These are phyloP conservation scores for Hypsizygus marmoreus DNA, from an alignment of 768 basidiomycete species.

Conservation along the genomic window DNA sequence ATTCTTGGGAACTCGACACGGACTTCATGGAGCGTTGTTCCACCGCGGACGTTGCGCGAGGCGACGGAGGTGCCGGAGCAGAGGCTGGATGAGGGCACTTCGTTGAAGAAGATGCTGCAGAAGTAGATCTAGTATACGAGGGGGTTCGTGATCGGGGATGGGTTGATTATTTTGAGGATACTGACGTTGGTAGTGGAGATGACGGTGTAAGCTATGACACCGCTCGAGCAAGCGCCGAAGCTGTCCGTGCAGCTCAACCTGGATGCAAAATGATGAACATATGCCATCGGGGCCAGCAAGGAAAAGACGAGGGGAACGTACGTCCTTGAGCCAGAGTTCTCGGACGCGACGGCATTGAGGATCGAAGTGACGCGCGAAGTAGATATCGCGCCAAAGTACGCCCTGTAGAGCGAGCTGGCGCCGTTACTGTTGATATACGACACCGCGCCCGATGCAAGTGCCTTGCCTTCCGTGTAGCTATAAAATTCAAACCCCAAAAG, in stretches of 20 bases:
- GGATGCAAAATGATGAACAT: not conserved
- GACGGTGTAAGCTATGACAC: slow-evolving; percentile 48
- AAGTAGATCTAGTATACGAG: slow-evolving; percentile 39
- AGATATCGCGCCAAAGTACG: slow-evolving; percentile 42
- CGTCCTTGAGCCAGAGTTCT: slow-evolving; percentile 41
- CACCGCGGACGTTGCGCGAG: slow-evolving; percentile 47
- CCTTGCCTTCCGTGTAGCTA: slow-evolving; percentile 43
- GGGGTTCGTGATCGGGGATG: not conserved
- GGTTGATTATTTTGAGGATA: not conserved
- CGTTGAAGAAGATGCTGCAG: slow-evolving; percentile 49
- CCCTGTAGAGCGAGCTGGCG: slow-evolving; percentile 38
- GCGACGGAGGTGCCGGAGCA: slow-evolving; percentile 46
- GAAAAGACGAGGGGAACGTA: slow-evolving; percentile 16
- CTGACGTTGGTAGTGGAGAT: slow-evolving; percentile 45
- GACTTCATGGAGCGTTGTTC: slow-evolving; percentile 50
- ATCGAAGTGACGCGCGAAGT: slow-evolving; percentile 35
- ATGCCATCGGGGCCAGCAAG: not conserved
- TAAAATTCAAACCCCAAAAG: too few relatives aligned
- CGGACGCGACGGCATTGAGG: slow-evolving; percentile 40
- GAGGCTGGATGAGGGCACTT: slow-evolving; percentile 37
- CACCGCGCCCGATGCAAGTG: slow-evolving; percentile 32
- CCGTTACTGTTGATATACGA: slow-evolving; percentile 40
- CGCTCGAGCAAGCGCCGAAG: slow-evolving; percentile 35
- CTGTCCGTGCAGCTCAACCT: slow-evolving; percentile 46
- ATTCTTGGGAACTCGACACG: too few relatives aligned